Evolutionary conservation across 768 basidiomycete species (phyloP).

Genomic region (Candolleomyces efflorescens): DNA sequence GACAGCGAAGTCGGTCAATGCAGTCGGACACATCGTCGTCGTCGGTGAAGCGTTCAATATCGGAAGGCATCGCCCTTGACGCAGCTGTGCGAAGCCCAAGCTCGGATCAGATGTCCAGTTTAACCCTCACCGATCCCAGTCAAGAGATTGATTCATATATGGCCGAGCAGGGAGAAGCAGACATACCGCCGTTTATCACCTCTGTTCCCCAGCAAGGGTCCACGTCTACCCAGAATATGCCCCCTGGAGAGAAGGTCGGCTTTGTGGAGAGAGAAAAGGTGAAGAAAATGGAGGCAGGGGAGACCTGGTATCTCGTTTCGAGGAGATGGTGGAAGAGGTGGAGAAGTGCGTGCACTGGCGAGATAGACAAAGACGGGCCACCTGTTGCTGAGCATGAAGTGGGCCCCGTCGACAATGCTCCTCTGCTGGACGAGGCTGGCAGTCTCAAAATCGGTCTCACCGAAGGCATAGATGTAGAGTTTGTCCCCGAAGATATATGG

Average conservation of each 20-base stretch:
- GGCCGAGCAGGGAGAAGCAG: conserved; percentile 49
- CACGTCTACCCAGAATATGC: conserved; percentile 20
- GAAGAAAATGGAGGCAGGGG: conserved; percentile 53
- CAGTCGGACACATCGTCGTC: conserved; percentile 66
- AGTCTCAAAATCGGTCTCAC: conserved; percentile 39
- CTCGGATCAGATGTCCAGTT: conserved; percentile 39
- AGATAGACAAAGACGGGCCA: conserved; percentile 62
- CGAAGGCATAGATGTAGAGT: conserved; percentile 72
- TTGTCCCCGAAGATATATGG: conserved; percentile 74
- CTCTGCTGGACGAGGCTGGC: conserved; percentile 53
- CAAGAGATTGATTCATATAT: conserved; percentile 69
- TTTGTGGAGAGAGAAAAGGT: conserved; percentile 44
- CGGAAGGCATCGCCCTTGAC: conserved; percentile 55
- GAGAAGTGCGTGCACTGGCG: conserved; percentile 66
- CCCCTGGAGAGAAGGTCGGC: conserved; percentile 44
- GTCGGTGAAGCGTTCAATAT: conserved; percentile 76
- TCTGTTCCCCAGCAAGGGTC: conserved; percentile 19
- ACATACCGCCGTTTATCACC: conserved; percentile 25
- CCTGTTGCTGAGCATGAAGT: conserved; percentile 54
- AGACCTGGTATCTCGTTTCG: conserved; percentile 78
- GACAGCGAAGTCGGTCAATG: conserved; percentile 74
- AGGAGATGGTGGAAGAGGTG: conserved; percentile 72
- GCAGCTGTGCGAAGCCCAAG: conserved; percentile 32
- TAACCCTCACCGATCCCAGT: conserved; percentile 37
- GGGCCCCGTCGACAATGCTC: conserved; percentile 73